phyloP scores from a whole-genome alignment of 1,284 basidiomycete species.

The Cerioporus squamosus region DNA sequence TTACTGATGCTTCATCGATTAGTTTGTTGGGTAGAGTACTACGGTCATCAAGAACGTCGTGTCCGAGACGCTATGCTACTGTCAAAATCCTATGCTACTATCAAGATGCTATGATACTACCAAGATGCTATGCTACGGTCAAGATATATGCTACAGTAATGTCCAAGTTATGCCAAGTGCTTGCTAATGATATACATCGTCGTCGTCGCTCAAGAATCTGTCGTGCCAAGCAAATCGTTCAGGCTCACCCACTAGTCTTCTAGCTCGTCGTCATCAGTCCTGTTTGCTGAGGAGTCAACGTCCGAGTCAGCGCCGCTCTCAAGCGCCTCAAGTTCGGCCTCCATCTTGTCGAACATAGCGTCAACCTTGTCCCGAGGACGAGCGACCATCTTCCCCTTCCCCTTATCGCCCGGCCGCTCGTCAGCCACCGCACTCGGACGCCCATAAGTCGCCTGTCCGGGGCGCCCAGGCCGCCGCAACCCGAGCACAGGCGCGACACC shows the following conservation, averaged over 20 bases:
- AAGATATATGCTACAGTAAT: no score
- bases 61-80: no score
- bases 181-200: no score
- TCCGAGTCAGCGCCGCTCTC: background rate
- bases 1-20: background rate
- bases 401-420: background rate
- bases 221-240: no score
- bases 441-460: background rate
- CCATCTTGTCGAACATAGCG: background rate
- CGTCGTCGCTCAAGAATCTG: no score
- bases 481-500: background rate
- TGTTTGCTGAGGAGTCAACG: background rate
- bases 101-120: no score
- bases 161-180: no score
- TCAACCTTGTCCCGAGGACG: background rate
- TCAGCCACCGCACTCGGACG: background rate
- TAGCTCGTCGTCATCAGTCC: background rate
- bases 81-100: no score
- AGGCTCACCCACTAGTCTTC: background rate
- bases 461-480: background rate
- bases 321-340: background rate
- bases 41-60: no score
- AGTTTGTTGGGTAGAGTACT: background rate
- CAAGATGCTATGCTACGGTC: no score
- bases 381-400: background rate